Percentiles rank a stretch among this genome's conserved stretches.
These are phyloP conservation scores for Salicornia ramosissima DNA, from an alignment of 148 eudicot species.

Conservation along the genomic window DNA sequence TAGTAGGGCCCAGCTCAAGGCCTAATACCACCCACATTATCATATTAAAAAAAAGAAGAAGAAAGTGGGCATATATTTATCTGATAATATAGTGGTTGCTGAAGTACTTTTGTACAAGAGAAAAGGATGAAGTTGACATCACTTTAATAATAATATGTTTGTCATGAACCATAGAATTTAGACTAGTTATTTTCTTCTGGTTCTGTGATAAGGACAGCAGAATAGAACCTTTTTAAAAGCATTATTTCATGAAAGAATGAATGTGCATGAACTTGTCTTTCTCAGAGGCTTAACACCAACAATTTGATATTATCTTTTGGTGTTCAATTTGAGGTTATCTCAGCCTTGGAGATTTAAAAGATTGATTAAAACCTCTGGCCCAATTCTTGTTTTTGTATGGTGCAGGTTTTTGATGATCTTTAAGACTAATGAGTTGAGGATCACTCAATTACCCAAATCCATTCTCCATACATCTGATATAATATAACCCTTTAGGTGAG, in stretches of 20 bases:
- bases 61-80: slow-evolving; percentile 20
- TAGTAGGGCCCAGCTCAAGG: no score
- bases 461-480: background rate
- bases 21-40: no score
- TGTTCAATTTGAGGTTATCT: background rate
- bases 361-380: background rate
- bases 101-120: background rate
- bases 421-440: background rate
- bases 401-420: background rate
- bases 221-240: slow-evolving; percentile 11
- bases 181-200: background rate
- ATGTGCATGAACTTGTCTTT: background rate
- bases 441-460: no score
- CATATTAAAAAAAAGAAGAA: no score
- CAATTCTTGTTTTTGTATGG: background rate
- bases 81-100: background rate
- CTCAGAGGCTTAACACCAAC: background rate
- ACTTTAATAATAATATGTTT: background rate
- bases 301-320: background rate
- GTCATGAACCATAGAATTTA: background rate
- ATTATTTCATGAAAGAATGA: background rate
- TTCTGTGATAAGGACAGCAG: slow-evolving; percentile 10
- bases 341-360: background rate
- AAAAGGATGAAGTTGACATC: slow-evolving; percentile 11
- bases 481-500: background rate